Conservation (phyloP, 2,329 filamentous ascomycete genomes). For the Nectriaceae sp. region DNA sequence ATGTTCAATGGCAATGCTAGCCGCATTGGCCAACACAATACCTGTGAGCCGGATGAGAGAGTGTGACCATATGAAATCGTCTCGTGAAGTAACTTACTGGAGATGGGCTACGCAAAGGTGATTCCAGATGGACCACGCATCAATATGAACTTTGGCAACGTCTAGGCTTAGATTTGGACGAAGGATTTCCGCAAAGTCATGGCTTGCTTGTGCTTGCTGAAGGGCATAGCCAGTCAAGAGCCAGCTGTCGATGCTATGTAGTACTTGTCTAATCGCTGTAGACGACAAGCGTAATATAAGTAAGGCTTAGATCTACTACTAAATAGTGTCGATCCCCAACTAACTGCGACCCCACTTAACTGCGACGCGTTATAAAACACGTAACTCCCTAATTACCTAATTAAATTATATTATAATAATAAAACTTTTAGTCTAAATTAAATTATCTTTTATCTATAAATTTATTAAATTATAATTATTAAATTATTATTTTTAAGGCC, state of each 20-base stretch:
- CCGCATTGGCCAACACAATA: slow-evolving; percentile 29
- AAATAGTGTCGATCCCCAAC: too few species aligned
- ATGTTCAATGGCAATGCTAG: slow-evolving; percentile 18
- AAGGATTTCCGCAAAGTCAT: slow-evolving; percentile 17
- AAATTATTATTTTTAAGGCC: too few species aligned
- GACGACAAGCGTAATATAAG: slow-evolving; percentile 30
- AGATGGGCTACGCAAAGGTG: slow-evolving; percentile 30
- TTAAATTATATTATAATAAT: too few species aligned
- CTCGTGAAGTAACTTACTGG: too few species aligned
- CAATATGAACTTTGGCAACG: not conserved
- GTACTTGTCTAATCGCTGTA: slow-evolving; percentile 27
- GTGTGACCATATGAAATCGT: too few species aligned
- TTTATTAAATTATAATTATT: too few species aligned
- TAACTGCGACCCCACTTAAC: too few species aligned
- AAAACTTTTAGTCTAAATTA: too few species aligned
- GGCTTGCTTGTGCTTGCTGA: slow-evolving; percentile 25
- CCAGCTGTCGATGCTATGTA: slow-evolving; percentile 31
- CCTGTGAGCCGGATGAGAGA: slow-evolving; percentile 2
- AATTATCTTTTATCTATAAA: too few species aligned
- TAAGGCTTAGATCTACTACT: slow-evolving; percentile 25
- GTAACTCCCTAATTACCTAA: too few species aligned
- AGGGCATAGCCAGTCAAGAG: slow-evolving; percentile 27
- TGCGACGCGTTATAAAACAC: too few species aligned
- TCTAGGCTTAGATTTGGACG: not conserved
- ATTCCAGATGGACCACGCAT: slow-evolving; percentile 30